Evolutionary conservation across 345 rosid species (phyloP).

Genomic region (Populus nigra): DNA sequence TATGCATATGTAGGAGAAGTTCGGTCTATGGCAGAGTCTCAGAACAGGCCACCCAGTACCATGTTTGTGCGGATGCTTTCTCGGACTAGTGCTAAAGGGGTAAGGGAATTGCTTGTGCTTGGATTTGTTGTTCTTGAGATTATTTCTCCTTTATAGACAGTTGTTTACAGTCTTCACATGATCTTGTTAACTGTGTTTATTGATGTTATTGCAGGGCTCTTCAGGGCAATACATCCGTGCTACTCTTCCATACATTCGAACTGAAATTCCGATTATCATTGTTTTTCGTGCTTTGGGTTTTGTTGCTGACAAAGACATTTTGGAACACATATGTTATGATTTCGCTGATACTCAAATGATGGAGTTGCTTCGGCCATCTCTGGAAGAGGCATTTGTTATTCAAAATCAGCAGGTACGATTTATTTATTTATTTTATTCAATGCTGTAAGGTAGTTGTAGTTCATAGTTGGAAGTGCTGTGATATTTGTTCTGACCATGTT

Average conservation of each 20-base stretch:
- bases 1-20: conserved; percentile 89
- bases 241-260: conserved; percentile 92
- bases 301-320: conserved; percentile 93
- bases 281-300: conserved; percentile 96
- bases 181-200: conserved; percentile 2
- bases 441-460: neutral
- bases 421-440: neutral
- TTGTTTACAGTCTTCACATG: neutral
- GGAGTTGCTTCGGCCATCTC: conserved; percentile 95
- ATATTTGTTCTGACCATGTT: neutral
- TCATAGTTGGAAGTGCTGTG: neutral
- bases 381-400: conserved; percentile 97
- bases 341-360: conserved; percentile 91
- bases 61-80: conserved; percentile 99
- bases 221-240: conserved; percentile 95
- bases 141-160: neutral
- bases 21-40: conserved; percentile 96
- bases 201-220: conserved; percentile 65
- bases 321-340: conserved; percentile 92
- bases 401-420: conserved; percentile 85
- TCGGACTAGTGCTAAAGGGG: conserved; percentile 97
- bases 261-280: conserved; percentile 95
- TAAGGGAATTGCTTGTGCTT: conserved; percentile 26
- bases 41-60: conserved; percentile 92
- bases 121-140: neutral